Evolutionary conservation across 164 flowering plant genomes (phyloP), one percentile per base, ranked within the genome.

Genomic region (Vitis rupestris): DNA sequence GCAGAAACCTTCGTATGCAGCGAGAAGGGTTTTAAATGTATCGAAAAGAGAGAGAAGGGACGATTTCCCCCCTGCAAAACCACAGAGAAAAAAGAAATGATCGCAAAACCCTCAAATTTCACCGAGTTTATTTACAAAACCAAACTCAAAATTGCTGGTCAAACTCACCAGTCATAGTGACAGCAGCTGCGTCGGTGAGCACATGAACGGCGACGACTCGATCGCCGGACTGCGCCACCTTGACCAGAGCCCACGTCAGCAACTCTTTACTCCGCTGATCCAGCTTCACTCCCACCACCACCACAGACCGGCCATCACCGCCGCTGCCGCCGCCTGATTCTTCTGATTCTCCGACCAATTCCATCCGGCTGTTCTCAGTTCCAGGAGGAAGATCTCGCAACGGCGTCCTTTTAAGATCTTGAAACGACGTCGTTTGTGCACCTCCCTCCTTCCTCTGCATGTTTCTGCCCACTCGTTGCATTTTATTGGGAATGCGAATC

Each of bases 1-100:
- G 71, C 86, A 83, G 80, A 83, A 83, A n/a, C 84, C 84, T 70
- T 83, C 82, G 63, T 83, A 83, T 0, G 74, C 86, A 19, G 84
- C 64, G 16, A 83, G 70, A 47, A 81, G 67, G 23, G 86, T 75
- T 52, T 83, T 80, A 44, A 83, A 79, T 2, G 78, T 70, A 66
- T 79, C 79, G 11, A 83, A 79, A 0, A 81, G 75, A 9, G 86
- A 81, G 29, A 83, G 49, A 29, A 83, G 66, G 17, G 86, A 70
- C 16, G 79, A 52, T 9, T 76, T 59, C 4, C 74, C 73, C 14
- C 67, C 75, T 71, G 29, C 67, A 59, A 27, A 73, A 63, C 50
- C 50, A 30, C 9, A 51, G 63, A 14, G 63, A 4, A 49, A 17
- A 59, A 19, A 63, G 10, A 27, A 10, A 17, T 60, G 14, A 50